Base-by-base conservation (phyloP, 2,329 filamentous ascomycete genomes). In the Akanthomyces dipterigenus region DNA sequence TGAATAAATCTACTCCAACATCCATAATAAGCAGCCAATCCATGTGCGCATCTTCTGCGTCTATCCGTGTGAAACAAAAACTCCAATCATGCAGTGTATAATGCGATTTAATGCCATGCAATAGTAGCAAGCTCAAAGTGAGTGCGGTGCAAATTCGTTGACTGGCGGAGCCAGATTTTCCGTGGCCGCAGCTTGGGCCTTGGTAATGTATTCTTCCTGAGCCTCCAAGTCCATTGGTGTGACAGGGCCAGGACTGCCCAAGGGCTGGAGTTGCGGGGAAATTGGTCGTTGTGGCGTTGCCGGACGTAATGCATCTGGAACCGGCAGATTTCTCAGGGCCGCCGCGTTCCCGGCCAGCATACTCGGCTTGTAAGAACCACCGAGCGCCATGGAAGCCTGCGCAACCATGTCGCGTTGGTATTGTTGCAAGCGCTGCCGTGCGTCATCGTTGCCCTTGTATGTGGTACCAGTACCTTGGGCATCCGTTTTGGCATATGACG, bases 401-500 rank as follows among this genome's bases (percentile, higher is more conserved):
- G 80, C 78, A 53, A 85, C 79, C 83, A 86, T 85, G 61, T 86
- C 82, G 54, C 81, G 76, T 66, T 86, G 81, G 65, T 86, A 87
- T 65, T 86, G 82, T 66, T 81, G 78, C 42, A 86, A 43, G 9
- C 43, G 59, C 36, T 51, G 58, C 50, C 57, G 58, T 38, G 51
- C 58, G 34, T 64, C 59, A n/a, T 60, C 28, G 40, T 26, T 55
- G 24, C 55, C 36, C 63, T 63, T 45, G 34, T 62, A 63, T 40
- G 64, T 56, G 63, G 55, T 60, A 3, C 74, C 66, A 63, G 55
- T 60, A 3, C 74, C 66, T 43, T 75, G 73, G 5, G 72, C 65
- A 55, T 77, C 74, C 11, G 75, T 75, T 49, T 72, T 75, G 11
- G 71, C 66, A 3, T 70, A 67, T 56, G 71, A 68, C n/a, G 73